Evolutionary conservation across 805 yeast genomes (phyloP).

Genomic region (Starmerella bombicola): DNA sequence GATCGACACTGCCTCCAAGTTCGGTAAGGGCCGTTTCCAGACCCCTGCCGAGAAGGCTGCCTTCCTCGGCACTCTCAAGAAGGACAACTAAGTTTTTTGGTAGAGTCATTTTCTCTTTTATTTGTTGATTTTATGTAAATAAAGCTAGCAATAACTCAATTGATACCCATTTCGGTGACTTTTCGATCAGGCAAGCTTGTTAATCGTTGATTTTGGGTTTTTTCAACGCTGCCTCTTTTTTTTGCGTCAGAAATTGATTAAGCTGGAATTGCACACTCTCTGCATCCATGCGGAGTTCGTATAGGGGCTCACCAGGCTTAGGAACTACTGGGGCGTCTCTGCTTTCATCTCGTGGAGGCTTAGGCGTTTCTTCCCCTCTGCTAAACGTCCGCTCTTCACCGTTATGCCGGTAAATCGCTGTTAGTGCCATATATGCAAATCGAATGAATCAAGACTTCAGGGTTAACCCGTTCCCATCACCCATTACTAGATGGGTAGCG

Average conservation of each 20-base stretch:
- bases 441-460: too few relatives aligned
- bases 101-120: too few relatives aligned
- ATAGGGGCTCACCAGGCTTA: constrained; percentile 13
- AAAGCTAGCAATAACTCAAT: too few relatives aligned
- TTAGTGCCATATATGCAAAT: constrained; percentile 1
- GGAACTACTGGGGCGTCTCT: constrained; percentile 19
- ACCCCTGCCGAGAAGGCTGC: constrained; percentile 99
- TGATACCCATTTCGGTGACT: too few relatives aligned
- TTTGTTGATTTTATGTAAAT: too few relatives aligned
- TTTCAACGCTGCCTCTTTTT: too few relatives aligned
- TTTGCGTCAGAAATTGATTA: constrained; percentile 19
- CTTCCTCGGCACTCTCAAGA: constrained; percentile 99
- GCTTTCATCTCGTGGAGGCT: constrained; percentile 10
- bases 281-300: constrained; percentile 18
- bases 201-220: too few relatives aligned
- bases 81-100: constrained; percentile 49
- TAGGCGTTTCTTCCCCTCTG: constrained; percentile 3
- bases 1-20: constrained; percentile 99
- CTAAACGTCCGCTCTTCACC: constrained; percentile 13
- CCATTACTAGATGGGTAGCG: too few relatives aligned
- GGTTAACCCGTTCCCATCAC: too few relatives aligned
- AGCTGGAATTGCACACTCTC: constrained; percentile 22
- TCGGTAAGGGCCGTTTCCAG: constrained; percentile 99
- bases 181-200: too few relatives aligned
- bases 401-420: constrained; percentile 12